Conservation (phyloP, 2,329 filamentous ascomycete species). For the Oidium heveae region DNA sequence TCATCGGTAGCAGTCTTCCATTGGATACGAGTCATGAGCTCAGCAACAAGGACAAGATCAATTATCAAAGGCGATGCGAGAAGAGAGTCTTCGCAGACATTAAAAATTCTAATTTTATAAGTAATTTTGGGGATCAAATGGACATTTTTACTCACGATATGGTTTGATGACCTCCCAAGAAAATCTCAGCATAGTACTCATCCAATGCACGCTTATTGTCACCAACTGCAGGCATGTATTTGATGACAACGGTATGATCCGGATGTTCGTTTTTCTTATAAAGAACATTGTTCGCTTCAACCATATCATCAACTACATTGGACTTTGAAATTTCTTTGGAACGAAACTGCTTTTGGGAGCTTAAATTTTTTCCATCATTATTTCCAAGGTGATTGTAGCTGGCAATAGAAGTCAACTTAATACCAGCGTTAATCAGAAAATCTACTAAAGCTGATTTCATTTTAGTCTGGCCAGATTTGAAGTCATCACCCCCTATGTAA, state of each 20-base stretch:
- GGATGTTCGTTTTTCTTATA: constrained; percentile 87
- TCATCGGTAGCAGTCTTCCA: constrained; percentile 44
- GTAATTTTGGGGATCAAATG: constrained; percentile 10
- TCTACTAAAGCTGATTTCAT: constrained; percentile 99
- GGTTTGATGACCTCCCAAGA: constrained; percentile 94
- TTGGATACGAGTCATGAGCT: constrained; percentile 96
- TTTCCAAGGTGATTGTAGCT: constrained; percentile 99
- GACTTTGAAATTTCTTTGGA: constrained; percentile 99
- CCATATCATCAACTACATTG: constrained; percentile 99
- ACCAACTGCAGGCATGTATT: constrained; percentile 97
- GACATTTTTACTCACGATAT: constrained; percentile 35
- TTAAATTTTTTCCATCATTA: constrained; percentile 97
- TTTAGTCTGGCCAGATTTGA: constrained; percentile 99
- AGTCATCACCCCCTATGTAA: constrained; percentile 94
- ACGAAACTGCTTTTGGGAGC: constrained; percentile 93
- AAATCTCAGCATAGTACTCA: constrained; percentile 98
- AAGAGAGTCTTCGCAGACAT: constrained; percentile 95
- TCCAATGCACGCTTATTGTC: constrained; percentile 98
- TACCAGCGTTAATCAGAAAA: constrained; percentile 94
- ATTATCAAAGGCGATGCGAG: constrained; percentile 93
- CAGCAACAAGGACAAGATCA: constrained; percentile 72
- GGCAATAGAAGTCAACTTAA: constrained; percentile 95
- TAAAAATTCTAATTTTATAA: constrained; percentile 45
- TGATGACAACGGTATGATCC: constrained; percentile 97
- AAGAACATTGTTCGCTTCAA: constrained; percentile 74